These are phyloP conservation scores for Agastache rugosa DNA, from an alignment of 257 asterid genomes.

Conservation along the genomic window DNA sequence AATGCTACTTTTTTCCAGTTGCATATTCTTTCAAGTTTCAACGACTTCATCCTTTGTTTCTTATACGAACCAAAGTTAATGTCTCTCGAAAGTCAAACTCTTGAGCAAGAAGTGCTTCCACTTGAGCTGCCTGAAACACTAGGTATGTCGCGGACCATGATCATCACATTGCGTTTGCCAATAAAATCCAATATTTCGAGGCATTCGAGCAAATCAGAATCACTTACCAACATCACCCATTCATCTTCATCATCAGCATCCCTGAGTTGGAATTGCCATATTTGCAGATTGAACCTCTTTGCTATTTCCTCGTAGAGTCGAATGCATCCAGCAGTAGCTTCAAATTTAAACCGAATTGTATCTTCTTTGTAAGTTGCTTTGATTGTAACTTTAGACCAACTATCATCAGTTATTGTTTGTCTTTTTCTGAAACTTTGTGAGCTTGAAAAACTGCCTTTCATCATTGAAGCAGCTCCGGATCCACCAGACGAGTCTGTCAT, in stretches of 20 bases:
- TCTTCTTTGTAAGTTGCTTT: constrained; percentile 78
- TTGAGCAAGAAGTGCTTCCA: constrained; percentile 53
- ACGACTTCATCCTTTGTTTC: not conserved
- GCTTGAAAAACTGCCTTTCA: constrained; percentile 54
- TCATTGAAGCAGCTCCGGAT: constrained; percentile 51
- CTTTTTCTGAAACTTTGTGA: constrained; percentile 43
- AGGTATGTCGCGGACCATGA: constrained; percentile 58
- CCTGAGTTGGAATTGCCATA: constrained; percentile 68
- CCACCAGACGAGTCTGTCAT: constrained; percentile 63
- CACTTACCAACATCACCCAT: constrained; percentile 75
- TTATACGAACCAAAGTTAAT: not conserved
- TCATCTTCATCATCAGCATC: constrained; percentile 83
- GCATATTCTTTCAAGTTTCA: not conserved
- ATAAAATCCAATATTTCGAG: constrained; percentile 52
- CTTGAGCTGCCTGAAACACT: constrained; percentile 62
- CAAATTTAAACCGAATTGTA: constrained; percentile 64
- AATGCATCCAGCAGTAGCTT: constrained; percentile 52
- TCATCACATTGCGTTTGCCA: constrained; percentile 54
- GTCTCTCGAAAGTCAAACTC: not conserved
- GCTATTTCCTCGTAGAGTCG: constrained; percentile 68
- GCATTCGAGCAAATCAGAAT: constrained; percentile 74
- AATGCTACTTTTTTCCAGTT: not conserved
- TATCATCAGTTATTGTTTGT: constrained; percentile 42
- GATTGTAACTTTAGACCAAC: constrained; percentile 49
- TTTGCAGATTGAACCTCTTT: constrained; percentile 60